Evolutionary conservation across 2,329 filamentous ascomycete genomes (phyloP).

Genomic region (Tolypocladium tropicale): DNA sequence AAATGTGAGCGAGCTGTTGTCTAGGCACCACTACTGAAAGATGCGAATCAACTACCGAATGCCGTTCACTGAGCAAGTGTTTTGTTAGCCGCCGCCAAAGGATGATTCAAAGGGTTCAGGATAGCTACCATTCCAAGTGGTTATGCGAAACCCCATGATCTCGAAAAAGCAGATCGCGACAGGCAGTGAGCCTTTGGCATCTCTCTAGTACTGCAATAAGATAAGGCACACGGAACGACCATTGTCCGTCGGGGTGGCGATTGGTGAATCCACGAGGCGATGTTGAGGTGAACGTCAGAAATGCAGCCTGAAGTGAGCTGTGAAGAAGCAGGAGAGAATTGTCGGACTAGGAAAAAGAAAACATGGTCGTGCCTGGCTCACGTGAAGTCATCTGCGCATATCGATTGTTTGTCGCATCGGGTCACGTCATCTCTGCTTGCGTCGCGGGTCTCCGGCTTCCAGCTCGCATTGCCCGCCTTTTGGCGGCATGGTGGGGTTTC

Average conservation of each 20-base stretch:
- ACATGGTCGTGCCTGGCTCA: background rate
- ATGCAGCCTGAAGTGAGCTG: background rate
- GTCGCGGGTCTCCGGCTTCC: background rate
- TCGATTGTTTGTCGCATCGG: background rate
- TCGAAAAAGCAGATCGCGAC: background rate
- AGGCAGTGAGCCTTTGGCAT: background rate
- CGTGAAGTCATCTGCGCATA: background rate
- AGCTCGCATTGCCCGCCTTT: too few relatives aligned
- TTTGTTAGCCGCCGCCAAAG: slow-evolving; percentile 1
- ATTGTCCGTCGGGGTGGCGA: background rate
- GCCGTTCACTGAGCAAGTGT: slow-evolving; percentile 53
- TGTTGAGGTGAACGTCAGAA: background rate
- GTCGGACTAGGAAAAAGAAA: background rate
- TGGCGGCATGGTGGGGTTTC: background rate
- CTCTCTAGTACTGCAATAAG: background rate
- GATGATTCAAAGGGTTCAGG: too few relatives aligned
- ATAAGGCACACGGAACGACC: background rate
- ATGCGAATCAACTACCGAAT: slow-evolving; percentile 42
- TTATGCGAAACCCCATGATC: slow-evolving; percentile 68
- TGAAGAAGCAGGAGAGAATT: too few relatives aligned
- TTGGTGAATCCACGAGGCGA: background rate
- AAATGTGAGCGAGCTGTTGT: background rate
- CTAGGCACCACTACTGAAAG: too few relatives aligned
- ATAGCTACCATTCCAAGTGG: slow-evolving; percentile 69
- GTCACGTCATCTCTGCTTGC: background rate